A percentile compares a stretch with the other conserved stretches of the same genome.
Evolutionary conservation across 257 asterid species (phyloP).

Genomic region (Gentiana dahurica): DNA sequence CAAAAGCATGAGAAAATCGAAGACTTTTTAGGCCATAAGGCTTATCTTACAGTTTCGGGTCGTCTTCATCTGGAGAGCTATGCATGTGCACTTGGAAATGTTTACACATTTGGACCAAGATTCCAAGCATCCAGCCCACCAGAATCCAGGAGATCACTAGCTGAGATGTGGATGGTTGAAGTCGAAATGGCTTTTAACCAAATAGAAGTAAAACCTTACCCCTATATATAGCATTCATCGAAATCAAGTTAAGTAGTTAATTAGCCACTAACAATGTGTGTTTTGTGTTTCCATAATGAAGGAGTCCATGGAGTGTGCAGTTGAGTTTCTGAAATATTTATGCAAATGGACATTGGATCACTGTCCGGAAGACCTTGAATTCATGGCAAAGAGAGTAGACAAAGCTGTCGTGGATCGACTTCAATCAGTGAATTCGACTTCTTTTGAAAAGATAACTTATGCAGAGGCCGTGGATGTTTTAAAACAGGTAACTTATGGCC

Average conservation of each 20-base stretch:
- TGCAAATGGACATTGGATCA: slow-evolving; percentile 50
- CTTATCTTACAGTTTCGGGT: slow-evolving; percentile 50
- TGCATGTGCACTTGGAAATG: slow-evolving; percentile 81
- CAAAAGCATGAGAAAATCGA: slow-evolving; percentile 10
- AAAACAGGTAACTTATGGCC: slow-evolving; percentile 34
- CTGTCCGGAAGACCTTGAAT: slow-evolving; percentile 55
- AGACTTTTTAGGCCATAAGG: slow-evolving; percentile 49
- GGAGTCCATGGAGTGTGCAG: slow-evolving; percentile 81
- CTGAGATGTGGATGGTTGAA: slow-evolving; percentile 90
- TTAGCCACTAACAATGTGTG: neutral
- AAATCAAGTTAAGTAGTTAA: neutral
- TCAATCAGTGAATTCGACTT: slow-evolving; percentile 17
- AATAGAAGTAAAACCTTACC: slow-evolving; percentile 35
- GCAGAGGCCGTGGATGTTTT: slow-evolving; percentile 51
- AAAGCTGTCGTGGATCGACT: slow-evolving; percentile 45
- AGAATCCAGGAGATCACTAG: slow-evolving; percentile 41
- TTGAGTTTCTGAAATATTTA: slow-evolving; percentile 55
- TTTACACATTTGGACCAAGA: slow-evolving; percentile 77
- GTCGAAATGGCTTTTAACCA: slow-evolving; percentile 73
- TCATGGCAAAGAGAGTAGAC: slow-evolving; percentile 56
- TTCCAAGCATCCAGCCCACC: slow-evolving; percentile 33
- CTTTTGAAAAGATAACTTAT: slow-evolving; percentile 56
- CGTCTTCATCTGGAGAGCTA: slow-evolving; percentile 82
- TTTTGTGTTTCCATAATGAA: slow-evolving; percentile 10
- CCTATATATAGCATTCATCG: neutral